Evolutionary conservation across 2,329 filamentous ascomycete species (phyloP).

Genomic region (Didymella pinodella): DNA sequence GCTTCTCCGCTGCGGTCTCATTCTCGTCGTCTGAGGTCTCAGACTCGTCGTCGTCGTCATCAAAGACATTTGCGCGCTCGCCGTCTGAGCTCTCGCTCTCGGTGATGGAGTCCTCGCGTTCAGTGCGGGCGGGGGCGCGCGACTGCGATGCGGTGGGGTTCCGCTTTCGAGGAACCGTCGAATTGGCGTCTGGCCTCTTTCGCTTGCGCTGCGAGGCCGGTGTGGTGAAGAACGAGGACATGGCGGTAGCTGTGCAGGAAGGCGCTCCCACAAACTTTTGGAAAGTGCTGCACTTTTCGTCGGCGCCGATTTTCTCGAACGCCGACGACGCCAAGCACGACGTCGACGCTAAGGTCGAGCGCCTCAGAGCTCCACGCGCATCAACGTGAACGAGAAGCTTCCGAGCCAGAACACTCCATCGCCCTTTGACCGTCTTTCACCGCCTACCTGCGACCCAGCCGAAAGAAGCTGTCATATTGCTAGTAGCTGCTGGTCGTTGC

Average conservation of each 20-base stretch:
- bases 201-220: constrained; percentile 89
- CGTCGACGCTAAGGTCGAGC: constrained; percentile 27
- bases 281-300: constrained; percentile 2
- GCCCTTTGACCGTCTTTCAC: background rate
- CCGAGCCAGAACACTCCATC: constrained; percentile 12
- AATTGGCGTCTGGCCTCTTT: constrained; percentile 68
- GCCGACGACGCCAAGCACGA: constrained; percentile 21
- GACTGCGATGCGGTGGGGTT: constrained; percentile 57
- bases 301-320: constrained; percentile 24
- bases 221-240: constrained; percentile 91
- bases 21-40: constrained; percentile 76
- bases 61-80: constrained; percentile 55
- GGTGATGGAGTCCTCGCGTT: constrained; percentile 82
- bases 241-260: constrained; percentile 26
- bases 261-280: constrained; percentile 13
- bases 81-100: constrained; percentile 78
- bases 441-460: background rate
- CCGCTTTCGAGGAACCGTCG: constrained; percentile 68
- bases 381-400: constrained; percentile 30
- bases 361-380: constrained; percentile 33
- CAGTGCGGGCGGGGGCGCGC: constrained; percentile 51
- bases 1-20: constrained; percentile 89
- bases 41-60: constrained; percentile 46
- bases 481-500: background rate
- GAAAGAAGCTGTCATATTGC: background rate